Evolutionary conservation across 2,329 filamentous ascomycete species (phyloP).

Genomic region (Botrytis deweyae): DNA sequence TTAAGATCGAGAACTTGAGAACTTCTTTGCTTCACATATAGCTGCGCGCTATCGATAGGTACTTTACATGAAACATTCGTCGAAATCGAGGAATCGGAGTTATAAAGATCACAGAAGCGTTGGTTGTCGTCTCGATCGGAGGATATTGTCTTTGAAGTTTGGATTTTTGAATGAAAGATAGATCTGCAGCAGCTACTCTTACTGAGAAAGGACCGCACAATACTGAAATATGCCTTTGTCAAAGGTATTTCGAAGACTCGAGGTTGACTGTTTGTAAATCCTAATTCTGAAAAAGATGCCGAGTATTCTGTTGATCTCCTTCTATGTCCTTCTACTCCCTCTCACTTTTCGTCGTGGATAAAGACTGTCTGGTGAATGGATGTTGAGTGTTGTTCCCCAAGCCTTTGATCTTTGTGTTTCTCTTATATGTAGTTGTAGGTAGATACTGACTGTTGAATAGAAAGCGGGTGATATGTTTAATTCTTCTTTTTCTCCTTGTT

Average conservation of each 20-base stretch:
- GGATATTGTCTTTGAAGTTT: neutral
- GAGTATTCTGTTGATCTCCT: neutral
- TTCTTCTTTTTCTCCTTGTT: neutral
- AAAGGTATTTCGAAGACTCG: neutral
- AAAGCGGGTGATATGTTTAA: neutral
- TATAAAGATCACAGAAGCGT: neutral
- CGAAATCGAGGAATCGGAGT: neutral
- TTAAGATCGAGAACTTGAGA: neutral
- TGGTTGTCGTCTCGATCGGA: neutral
- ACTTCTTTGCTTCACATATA: neutral
- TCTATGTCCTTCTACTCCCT: neutral
- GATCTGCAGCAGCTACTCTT: neutral
- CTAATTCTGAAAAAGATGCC: neutral
- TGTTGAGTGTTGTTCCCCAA: neutral
- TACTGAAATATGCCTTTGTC: neutral
- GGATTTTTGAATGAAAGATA: neutral
- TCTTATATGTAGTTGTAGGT: neutral
- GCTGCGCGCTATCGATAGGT: neutral
- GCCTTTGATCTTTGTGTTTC: neutral
- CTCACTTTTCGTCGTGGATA: neutral
- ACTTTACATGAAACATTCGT: neutral
- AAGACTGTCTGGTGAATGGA: neutral
- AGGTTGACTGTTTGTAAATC: too few species aligned
- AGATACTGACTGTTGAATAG: neutral
- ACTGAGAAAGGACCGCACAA: neutral